Base-by-base conservation (phyloP, 129 eudicot species). In the Centrapalus pauciflorus region DNA sequence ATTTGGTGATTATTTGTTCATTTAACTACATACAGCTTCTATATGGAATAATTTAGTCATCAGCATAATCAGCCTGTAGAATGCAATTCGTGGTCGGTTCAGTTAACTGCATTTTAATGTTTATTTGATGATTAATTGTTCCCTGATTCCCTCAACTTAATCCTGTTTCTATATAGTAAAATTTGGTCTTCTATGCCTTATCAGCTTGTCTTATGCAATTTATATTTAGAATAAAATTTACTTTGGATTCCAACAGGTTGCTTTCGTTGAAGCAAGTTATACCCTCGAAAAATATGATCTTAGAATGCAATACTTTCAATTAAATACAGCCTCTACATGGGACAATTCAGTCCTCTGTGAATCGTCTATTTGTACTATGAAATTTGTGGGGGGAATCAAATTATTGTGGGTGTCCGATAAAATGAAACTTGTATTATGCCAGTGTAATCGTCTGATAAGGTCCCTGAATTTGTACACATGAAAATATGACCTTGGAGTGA, bases 121-220 rank as follows among this genome's bases (percentile, higher is more conserved):
- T 26, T 33, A 21, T 65, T 66, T 19, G 49, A 7, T 74, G 30
- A 40, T 54, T 35, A 27, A 55, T 55, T 69, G 46, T 26, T 58
- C 28, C 24, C 21, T 30, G 37, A 48, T 26, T 58, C 28, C 24
- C 21, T 30, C 48, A 48, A 4, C 12, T 24, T 7, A 32, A 23
- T 80, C 1, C 65, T 33, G 5, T 19, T 55, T 28, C 29, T 25
- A 11, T 20, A 4, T 6, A 13, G 14, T 8, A 21, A 21, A 14
- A 21, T 21, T 48, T 33, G 16, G 2, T 29, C 49, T 19, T 7
- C 24, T 63, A 29, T 32, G 6, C 21, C 14, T 45, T 3, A 29
- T 35, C 30, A 68, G 30, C 52, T 70, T 27, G 29, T 41, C 14
- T 59, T 46, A 5, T 21, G 37, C 23, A 19, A 19, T 30, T 40